These are phyloP conservation scores for Alnus rubra DNA, from an alignment of 306 rosid genomes.

Conservation along the genomic window DNA sequence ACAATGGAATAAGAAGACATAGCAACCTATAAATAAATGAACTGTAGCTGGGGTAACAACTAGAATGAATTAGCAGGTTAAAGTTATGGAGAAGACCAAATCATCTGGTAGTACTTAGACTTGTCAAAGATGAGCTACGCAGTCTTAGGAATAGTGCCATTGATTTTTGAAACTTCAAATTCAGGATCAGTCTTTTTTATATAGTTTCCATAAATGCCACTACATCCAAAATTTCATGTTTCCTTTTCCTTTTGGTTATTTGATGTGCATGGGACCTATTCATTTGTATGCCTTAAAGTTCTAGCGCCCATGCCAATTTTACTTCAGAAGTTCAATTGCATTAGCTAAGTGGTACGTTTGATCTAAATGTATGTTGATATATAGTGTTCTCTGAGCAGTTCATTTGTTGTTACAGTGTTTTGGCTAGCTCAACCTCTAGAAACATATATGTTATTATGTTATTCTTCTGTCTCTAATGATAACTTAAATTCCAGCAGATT, in stretches of 20 bases:
- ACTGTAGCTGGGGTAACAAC: no score
- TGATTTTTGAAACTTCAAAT: background rate
- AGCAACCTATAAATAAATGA: background rate
- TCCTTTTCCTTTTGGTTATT: background rate
- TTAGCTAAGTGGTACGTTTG: constrained; percentile 16
- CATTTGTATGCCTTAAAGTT: background rate
- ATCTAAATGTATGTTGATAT: background rate
- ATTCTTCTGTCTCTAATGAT: constrained; percentile 10
- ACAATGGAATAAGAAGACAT: background rate
- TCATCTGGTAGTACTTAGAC: background rate
- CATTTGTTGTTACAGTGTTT: background rate
- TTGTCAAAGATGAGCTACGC: background rate
- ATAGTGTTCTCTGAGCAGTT: background rate
- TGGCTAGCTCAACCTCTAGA: background rate
- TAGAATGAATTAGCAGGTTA: background rate
- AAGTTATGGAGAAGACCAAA: background rate
- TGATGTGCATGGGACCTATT: background rate
- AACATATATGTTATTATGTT: background rate
- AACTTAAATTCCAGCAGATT: constrained; percentile 13
- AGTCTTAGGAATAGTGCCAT: background rate
- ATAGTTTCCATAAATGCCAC: background rate
- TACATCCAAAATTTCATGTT: background rate
- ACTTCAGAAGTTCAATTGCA: background rate
- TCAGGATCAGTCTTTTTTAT: background rate
- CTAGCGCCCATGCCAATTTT: background rate